Evolutionary conservation across 257 asterid species (phyloP).

Genomic region (Solanum stenotomum): DNA sequence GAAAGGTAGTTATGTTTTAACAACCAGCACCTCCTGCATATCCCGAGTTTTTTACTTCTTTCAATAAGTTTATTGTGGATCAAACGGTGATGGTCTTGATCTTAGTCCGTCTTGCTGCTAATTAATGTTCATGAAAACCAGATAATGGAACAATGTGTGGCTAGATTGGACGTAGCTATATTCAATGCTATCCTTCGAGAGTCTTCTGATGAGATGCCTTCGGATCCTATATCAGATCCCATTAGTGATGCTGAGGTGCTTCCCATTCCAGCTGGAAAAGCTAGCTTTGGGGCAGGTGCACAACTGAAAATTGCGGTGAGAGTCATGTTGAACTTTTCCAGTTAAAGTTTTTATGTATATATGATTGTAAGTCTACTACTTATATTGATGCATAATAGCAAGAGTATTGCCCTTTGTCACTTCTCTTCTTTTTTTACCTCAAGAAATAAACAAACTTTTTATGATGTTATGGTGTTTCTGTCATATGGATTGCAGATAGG

Average conservation of each 20-base stretch:
- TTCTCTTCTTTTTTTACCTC: neutral
- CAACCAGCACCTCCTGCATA: neutral
- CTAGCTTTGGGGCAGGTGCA: conserved; percentile 87
- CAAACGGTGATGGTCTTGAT: neutral
- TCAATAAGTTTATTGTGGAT: neutral
- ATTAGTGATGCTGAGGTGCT: conserved; percentile 68
- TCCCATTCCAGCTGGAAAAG: conserved; percentile 79
- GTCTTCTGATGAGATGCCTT: conserved; percentile 69
- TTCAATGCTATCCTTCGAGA: conserved; percentile 91
- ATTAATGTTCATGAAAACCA: neutral
- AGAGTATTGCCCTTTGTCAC: neutral
- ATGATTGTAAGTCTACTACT: neutral
- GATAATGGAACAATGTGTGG: conserved; percentile 93
- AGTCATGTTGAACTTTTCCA: neutral
- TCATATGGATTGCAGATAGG: conserved; percentile 51
- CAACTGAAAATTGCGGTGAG: conserved; percentile 86
- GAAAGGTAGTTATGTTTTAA: neutral
- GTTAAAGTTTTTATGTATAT: neutral
- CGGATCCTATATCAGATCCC: conserved; percentile 95
- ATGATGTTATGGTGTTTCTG: neutral
- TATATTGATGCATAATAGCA: neutral
- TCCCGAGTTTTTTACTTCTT: neutral
- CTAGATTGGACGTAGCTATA: conserved; percentile 86
- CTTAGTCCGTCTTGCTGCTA: neutral
- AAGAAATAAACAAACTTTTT: neutral